A percentile compares a stretch with the other conserved stretches of the same genome.
Conservation (phyloP, 352 stramenopile genomes). For the Globisporangium abappressorium region DNA sequence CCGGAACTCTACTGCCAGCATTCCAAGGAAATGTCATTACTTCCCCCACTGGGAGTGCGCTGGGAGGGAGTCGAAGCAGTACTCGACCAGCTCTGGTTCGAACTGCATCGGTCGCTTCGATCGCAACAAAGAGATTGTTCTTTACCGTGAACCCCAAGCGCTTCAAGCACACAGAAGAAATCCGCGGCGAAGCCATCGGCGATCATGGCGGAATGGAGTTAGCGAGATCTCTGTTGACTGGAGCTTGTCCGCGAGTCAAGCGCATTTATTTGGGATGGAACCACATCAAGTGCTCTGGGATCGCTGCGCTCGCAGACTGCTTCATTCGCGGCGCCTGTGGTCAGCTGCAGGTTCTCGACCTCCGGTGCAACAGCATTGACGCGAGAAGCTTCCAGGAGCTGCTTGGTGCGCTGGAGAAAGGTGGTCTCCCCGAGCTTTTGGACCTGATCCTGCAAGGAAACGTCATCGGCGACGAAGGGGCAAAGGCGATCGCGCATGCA, state of each 20-base stretch:
- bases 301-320: conserved; percentile 47
- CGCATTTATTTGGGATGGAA: conserved; percentile 66
- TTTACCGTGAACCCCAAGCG: conserved; percentile 74
- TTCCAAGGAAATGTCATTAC: conserved; percentile 9
- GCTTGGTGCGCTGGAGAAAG: conserved; percentile 42
- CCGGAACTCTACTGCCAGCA: conserved; percentile 3
- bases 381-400: conserved; percentile 35
- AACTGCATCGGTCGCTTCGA: neutral
- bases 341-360: conserved; percentile 56
- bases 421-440: conserved; percentile 46
- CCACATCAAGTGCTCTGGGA: conserved; percentile 49
- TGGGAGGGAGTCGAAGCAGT: neutral
- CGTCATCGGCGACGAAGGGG: conserved; percentile 52
- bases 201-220: conserved; percentile 54
- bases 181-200: conserved; percentile 56
- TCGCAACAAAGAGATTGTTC: conserved; percentile 42
- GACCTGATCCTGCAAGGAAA: conserved; percentile 60
- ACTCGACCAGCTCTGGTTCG: neutral
- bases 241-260: conserved; percentile 58
- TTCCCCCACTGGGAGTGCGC: neutral
- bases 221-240: conserved; percentile 57
- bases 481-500: conserved; percentile 49
- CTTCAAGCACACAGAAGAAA: conserved; percentile 66
- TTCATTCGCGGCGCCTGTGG: conserved; percentile 53
- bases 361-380: conserved; percentile 64